Percentiles rank a stretch among this genome's conserved stretches.
Conservation (phyloP, 2,329 filamentous ascomycete genomes). For the Paecilomyces sp. region DNA sequence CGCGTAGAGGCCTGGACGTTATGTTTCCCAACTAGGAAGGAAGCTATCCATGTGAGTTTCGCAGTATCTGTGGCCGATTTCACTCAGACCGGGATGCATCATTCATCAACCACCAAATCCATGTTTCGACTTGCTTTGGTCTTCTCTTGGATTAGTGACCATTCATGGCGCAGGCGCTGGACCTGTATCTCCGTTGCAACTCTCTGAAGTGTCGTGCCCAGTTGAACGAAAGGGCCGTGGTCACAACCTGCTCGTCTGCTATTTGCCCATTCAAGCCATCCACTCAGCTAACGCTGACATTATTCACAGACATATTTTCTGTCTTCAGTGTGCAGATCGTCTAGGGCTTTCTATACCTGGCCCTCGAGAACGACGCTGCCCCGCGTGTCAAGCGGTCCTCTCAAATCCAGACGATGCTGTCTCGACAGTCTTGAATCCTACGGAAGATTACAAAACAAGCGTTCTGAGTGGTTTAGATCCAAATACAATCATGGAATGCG, state of each 20-base stretch:
- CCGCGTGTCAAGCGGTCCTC: slow-evolving; percentile 65
- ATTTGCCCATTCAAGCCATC: slow-evolving; percentile 3
- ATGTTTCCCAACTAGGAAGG: neutral
- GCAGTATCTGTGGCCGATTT: neutral
- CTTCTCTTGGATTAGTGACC: neutral
- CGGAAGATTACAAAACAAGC: slow-evolving; percentile 84
- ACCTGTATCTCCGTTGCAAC: slow-evolving; percentile 72
- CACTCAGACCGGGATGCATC: neutral
- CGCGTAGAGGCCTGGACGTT: neutral
- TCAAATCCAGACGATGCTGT: slow-evolving; percentile 68
- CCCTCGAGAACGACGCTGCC: slow-evolving; percentile 56
- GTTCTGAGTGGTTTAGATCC: slow-evolving; percentile 78
- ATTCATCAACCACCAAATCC: neutral
- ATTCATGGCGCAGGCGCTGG: slow-evolving; percentile 49
- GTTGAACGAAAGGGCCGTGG: slow-evolving; percentile 64
- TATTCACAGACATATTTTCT: slow-evolving; percentile 70
- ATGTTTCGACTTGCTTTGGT: neutral
- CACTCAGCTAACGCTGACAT: slow-evolving; percentile 1
- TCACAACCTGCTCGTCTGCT: slow-evolving; percentile 78
- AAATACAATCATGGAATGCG: slow-evolving; percentile 66
- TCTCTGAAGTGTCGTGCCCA: slow-evolving; percentile 65
- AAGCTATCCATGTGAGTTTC: neutral
- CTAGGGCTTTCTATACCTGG: slow-evolving; percentile 55
- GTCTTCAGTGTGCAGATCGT: slow-evolving; percentile 61
- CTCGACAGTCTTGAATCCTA: slow-evolving; percentile 64